Base-by-base conservation (phyloP, 2,329 filamentous ascomycete genomes). In the Coleophoma eucalyptorum region DNA sequence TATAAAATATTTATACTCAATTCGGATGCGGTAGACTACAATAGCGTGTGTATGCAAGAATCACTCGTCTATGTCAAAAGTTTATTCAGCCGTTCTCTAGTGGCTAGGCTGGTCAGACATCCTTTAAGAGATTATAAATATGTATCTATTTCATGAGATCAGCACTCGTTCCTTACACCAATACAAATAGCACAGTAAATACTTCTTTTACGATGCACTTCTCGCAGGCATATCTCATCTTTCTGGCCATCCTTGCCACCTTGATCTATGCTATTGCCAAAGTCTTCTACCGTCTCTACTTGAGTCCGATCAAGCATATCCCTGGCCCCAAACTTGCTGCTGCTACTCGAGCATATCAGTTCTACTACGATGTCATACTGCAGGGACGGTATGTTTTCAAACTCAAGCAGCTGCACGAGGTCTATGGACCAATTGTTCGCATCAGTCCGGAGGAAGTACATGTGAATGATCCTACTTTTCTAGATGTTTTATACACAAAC, bases 371-470 rank as follows among this genome's bases (percentile, higher is more conserved):
- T 49, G 62, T 72, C 20, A 47, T 71, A 45, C 60, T 67, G 5
- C 65, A 66, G 4, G 72, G 70, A 3, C 63, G 69, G 55, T 73
- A 71, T 50, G 70, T 63, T 13, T 70, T 66, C 56, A 66, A 72
- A 52, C 70, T 75, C 34, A 61, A 66, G 44, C 63, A 71, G 48
- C 58, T 75, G 61, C 72, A 74, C 57, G 58, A 67, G 42, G 55
- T 59, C 52, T 74, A 73, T 50, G 72, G 72, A 6, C 62, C 65
- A 1, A 60, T 68, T n/a, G 53, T 67, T 48, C 57, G 63, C 26
- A 62, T 67, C 50, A 65, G 58, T 32, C 59, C 65, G 5, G 66
- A 65, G 61, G 70, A 73, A 52, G 60, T 73, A 37, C 64, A 72
- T 50, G 18, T 50, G 19, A 31, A 37, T 15, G 16, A 46, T n/a